Evolutionary conservation across 139 green algal species (phyloP).

Genomic region (Bryopsis sp.): DNA sequence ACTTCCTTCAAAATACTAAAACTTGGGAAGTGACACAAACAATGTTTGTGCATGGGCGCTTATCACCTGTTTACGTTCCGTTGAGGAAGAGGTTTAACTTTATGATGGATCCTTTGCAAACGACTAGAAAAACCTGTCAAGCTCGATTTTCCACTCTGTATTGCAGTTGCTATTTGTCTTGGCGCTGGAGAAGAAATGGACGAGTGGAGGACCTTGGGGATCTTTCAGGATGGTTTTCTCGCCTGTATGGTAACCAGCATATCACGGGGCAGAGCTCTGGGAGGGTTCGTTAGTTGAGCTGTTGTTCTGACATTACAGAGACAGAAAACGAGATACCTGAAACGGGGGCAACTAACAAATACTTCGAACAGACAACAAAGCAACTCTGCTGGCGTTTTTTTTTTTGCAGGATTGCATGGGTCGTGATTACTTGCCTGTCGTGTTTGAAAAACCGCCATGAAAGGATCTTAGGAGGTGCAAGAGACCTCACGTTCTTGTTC

Average conservation of each 20-base stretch:
- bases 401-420: slow-evolving; percentile 34
- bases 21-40: too few species aligned
- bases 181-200: background rate
- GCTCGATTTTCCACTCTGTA: slow-evolving; percentile 1
- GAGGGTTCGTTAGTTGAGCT: too few species aligned
- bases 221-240: background rate
- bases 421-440: slow-evolving; percentile 19
- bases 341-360: background rate
- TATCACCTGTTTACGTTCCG: too few species aligned
- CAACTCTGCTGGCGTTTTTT: background rate
- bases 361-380: background rate
- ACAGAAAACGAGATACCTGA: background rate
- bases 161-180: slow-evolving; percentile 4
- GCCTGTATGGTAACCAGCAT: slow-evolving; percentile 1
- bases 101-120: too few species aligned
- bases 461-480: slow-evolving; percentile 29
- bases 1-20: too few species aligned
- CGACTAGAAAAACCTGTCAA: too few species aligned
- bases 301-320: too few species aligned
- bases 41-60: too few species aligned
- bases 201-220: background rate
- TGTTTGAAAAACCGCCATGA: slow-evolving; percentile 32
- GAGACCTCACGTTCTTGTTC: slow-evolving; percentile 45
- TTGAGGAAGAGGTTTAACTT: too few species aligned
- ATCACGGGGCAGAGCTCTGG: slow-evolving; percentile 4